These are phyloP conservation scores for Lomentospora prolificans DNA, from an alignment of 2,329 filamentous ascomycete species.

Conservation along the genomic window DNA sequence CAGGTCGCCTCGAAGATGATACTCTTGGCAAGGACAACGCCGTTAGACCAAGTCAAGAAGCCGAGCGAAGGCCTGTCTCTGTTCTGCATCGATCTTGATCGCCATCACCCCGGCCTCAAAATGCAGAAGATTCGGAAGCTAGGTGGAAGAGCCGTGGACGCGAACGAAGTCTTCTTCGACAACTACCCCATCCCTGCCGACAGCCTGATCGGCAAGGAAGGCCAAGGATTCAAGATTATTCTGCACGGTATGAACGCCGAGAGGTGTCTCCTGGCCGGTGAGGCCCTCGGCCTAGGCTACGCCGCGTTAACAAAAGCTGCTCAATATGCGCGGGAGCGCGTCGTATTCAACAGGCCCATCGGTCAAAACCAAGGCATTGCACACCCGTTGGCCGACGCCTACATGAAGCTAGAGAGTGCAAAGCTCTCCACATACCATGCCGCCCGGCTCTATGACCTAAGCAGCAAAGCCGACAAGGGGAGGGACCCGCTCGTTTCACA, in stretches of 20 bases:
- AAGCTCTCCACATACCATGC: constrained; percentile 58
- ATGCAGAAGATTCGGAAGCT: constrained; percentile 73
- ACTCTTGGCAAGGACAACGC: constrained; percentile 65
- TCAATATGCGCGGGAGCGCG: constrained; percentile 54
- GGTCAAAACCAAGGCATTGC: constrained; percentile 57
- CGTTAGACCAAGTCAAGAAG: constrained; percentile 55
- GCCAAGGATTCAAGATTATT: constrained; percentile 69
- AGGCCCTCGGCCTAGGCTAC: constrained; percentile 72
- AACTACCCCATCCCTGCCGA: constrained; percentile 57
- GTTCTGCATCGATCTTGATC: constrained; percentile 71
- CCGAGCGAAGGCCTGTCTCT: constrained; percentile 68
- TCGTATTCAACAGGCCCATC: constrained; percentile 56
- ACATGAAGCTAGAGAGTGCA: constrained; percentile 55
- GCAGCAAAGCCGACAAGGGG: constrained; percentile 25
- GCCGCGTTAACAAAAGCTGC: constrained; percentile 54
- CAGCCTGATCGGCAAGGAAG: constrained; percentile 60
- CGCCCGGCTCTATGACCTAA: constrained; percentile 46
- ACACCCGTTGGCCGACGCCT: constrained; percentile 56
- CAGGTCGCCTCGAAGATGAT: constrained; percentile 80
- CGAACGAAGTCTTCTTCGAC: constrained; percentile 84
- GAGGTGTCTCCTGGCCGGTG: constrained; percentile 64
- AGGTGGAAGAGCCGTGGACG: constrained; percentile 73
- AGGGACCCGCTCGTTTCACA: constrained; percentile 38
- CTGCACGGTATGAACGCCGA: constrained; percentile 76
- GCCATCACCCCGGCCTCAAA: constrained; percentile 45